Conservation (phyloP, 441 rosid species). For the Cnidoscolus chayamansa region DNA sequence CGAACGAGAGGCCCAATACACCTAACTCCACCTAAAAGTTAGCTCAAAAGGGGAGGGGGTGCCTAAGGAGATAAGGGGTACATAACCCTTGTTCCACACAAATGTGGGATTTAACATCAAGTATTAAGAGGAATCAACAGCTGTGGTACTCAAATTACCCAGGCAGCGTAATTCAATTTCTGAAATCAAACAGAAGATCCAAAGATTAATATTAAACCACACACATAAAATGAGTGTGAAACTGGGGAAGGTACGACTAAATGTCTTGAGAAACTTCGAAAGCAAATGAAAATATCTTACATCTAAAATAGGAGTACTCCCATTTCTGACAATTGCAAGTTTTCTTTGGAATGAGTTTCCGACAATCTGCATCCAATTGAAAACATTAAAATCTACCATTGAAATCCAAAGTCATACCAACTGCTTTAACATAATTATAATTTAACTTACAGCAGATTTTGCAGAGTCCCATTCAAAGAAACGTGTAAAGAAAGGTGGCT, state of each 20-base stretch:
- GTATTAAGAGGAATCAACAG: background rate
- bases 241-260: constrained; percentile 4
- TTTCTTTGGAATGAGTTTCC: constrained; percentile 94
- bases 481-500: constrained; percentile 90
- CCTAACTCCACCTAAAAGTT: too few relatives aligned
- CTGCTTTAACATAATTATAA: background rate
- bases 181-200: background rate
- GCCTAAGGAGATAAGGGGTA: too few relatives aligned
- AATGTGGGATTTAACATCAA: too few relatives aligned
- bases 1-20: too few relatives aligned
- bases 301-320: constrained; percentile 62
- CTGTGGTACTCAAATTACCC: background rate
- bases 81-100: too few relatives aligned
- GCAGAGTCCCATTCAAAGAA: constrained; percentile 93
- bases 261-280: constrained; percentile 9
- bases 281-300: constrained; percentile 40
- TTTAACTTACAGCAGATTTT: constrained; percentile 45
- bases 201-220: background rate
- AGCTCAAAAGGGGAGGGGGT: too few relatives aligned
- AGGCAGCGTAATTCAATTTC: background rate
- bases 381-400: constrained; percentile 20
- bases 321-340: constrained; percentile 69
- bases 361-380: constrained; percentile 62
- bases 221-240: constrained; percentile 1
- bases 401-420: constrained; percentile 2